Base-by-base conservation (phyloP, 169 alveolate species). In the Plasmodium sp. region DNA sequence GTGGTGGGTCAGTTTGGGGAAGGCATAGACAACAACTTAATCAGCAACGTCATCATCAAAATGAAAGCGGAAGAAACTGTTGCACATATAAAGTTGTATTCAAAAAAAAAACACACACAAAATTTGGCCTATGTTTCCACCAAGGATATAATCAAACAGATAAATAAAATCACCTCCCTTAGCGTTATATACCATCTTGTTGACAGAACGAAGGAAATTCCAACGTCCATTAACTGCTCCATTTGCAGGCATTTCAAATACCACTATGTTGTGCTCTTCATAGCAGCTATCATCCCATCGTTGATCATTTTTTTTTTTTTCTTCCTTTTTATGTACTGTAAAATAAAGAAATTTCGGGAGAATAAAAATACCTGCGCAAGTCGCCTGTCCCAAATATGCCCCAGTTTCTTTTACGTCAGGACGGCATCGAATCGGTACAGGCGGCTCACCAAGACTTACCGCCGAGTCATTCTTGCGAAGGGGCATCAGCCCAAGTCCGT, bases 231-330 rank as follows among this genome's bases (percentile, higher is more conserved):
- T 18, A 81, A 90, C 14, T 90, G 94, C 33, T 16, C 56, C 4
- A 62, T 72, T 22, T 90, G 94, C 41, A 90, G 94, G 54, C 51
- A 90, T 81, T 67, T 36, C 16, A 90, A 90, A 71, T 90, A 90
- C 67, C 94, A 90, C 58, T 90, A 90, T 51, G 82, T 67, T 10
- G 41, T 81, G n/a, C 91, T 90, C 51, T 62, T 90, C 9, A 71
- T 79, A 80, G 83, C 84, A 39, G 94, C 92, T 5, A n/a, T 81
- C 36, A 10, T 90, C 16, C 94, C 94, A 33, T 90, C 94, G 48
- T 58, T 90, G 51, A 58, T 90, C n/a, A 79, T 90, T 58, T 81
- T 90, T 80, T 12, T 31, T 9, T 31, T 58, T 16, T 81, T 90
- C 34, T 90, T 58, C 80, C 41, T 90, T 16, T 22, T 81, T 41